Percentiles rank a stretch among this genome's conserved stretches.
Evolutionary conservation across 306 rosid species (phyloP).

Genomic region (Castanospermum australe): DNA sequence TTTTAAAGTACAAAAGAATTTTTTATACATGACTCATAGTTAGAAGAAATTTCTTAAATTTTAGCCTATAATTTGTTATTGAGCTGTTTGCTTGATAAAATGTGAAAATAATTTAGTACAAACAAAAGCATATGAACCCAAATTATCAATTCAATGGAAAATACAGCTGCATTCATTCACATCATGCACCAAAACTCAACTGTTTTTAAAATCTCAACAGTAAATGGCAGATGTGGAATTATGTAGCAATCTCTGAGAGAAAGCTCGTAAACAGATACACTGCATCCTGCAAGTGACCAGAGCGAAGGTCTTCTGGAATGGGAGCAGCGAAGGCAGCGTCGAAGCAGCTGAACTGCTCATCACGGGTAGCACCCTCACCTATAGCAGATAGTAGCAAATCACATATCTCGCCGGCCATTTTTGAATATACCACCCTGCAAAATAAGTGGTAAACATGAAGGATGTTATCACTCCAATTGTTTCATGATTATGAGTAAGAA

Average conservation of each 20-base stretch:
- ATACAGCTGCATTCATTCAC: neutral
- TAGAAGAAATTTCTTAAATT: no score
- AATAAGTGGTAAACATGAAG: constrained; percentile 13
- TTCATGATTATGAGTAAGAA: no score
- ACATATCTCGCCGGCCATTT: constrained; percentile 80
- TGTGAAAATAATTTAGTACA: no score
- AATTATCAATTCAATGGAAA: neutral
- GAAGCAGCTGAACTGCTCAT: constrained; percentile 74
- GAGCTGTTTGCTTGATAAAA: no score
- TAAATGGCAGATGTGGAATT: constrained; percentile 18
- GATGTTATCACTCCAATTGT: no score
- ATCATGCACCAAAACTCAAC: neutral
- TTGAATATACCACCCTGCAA: constrained; percentile 79
- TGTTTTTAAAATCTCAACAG: neutral
- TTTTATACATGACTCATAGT: no score
- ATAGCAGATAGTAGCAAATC: constrained; percentile 62
- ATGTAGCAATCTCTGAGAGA: constrained; percentile 70
- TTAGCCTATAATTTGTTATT: no score
- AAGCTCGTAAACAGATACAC: constrained; percentile 71
- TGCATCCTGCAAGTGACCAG: constrained; percentile 83
- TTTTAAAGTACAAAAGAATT: no score
- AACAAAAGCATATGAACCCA: neutral
- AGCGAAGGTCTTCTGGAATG: constrained; percentile 73
- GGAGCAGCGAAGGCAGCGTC: constrained; percentile 78
- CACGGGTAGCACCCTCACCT: constrained; percentile 64